These are phyloP conservation scores for Theobroma grandiflorum DNA, from an alignment of 441 rosid genomes.

Conservation along the genomic window DNA sequence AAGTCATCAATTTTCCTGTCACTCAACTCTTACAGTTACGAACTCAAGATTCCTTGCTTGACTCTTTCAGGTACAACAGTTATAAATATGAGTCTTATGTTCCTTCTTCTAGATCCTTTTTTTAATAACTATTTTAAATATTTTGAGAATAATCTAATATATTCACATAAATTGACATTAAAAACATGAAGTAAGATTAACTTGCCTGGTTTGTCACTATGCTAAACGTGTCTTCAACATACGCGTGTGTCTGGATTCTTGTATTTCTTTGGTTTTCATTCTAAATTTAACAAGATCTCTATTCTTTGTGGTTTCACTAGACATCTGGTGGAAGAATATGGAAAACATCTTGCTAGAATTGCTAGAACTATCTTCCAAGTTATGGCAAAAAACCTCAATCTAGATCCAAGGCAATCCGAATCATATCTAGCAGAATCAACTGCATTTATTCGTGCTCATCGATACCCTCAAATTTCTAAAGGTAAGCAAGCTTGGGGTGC, in stretches of 20 bases:
- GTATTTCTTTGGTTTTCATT: too few species aligned
- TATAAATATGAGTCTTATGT: neutral
- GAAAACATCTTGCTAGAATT: constrained; percentile 57
- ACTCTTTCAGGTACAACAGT: constrained; percentile 62
- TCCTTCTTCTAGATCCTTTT: neutral
- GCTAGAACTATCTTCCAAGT: constrained; percentile 53
- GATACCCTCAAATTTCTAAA: constrained; percentile 49
- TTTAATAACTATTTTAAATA: neutral
- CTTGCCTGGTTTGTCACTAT: too few species aligned
- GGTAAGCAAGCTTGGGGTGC: constrained; percentile 40
- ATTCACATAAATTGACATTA: too few species aligned
- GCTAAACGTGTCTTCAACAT: too few species aligned
- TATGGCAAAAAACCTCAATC: constrained; percentile 47
- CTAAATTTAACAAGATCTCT: too few species aligned
- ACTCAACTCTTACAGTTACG: constrained; percentile 46
- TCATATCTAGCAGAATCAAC: constrained; percentile 58
- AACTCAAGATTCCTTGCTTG: constrained; percentile 34
- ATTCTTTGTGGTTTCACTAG: constrained; percentile 18
- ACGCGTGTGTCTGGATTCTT: too few species aligned
- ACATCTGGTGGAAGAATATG: constrained; percentile 61
- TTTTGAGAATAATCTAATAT: neutral
- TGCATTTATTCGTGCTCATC: constrained; percentile 58
- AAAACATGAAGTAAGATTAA: too few species aligned
- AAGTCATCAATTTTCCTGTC: constrained; percentile 67
- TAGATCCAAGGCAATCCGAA: constrained; percentile 36